Percentiles rank a stretch among this genome's conserved stretches.
These are phyloP conservation scores for Colletotrichum sp. DNA, from an alignment of 2,329 filamentous ascomycete species.

Conservation along the genomic window DNA sequence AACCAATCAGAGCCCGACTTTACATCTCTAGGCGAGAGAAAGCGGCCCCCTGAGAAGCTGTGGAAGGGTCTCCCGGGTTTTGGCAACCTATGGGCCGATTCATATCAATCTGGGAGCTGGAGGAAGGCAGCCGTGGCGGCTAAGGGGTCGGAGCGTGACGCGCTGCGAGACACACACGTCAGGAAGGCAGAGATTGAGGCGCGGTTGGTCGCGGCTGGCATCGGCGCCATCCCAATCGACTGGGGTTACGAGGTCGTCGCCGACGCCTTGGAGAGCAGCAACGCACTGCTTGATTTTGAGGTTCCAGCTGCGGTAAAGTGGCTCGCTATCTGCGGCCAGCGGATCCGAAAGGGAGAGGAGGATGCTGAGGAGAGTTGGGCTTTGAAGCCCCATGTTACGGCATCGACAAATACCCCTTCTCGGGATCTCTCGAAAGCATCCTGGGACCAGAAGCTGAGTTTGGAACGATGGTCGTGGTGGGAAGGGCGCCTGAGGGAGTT, in stretches of 20 bases:
- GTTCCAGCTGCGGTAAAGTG: not conserved
- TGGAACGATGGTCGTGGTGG: not conserved
- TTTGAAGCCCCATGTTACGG: not conserved
- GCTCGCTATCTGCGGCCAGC: not conserved
- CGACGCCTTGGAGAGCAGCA: not conserved
- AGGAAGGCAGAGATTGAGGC: not conserved
- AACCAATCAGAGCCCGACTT: not conserved
- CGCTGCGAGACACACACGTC: not conserved
- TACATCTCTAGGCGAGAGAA: not conserved
- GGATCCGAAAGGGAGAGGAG: not conserved
- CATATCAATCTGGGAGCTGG: not conserved
- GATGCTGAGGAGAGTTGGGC: not conserved
- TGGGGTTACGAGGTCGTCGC: not conserved
- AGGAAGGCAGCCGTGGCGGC: not conserved
- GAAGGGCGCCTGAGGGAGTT: not conserved
- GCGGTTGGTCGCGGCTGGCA: not conserved
- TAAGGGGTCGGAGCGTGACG: fast-evolving
- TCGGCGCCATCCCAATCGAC: not conserved
- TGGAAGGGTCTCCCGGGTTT: not conserved
- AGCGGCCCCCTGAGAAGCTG: not conserved
- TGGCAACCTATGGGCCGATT: not conserved
- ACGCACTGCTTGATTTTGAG: not conserved
- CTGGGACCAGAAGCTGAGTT: not conserved
- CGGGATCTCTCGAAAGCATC: not conserved
- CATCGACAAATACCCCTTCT: fast-evolving